phyloP scores from a whole-genome alignment of 2,329 filamentous ascomycete genomes.

The Fusarium tricinctum region DNA sequence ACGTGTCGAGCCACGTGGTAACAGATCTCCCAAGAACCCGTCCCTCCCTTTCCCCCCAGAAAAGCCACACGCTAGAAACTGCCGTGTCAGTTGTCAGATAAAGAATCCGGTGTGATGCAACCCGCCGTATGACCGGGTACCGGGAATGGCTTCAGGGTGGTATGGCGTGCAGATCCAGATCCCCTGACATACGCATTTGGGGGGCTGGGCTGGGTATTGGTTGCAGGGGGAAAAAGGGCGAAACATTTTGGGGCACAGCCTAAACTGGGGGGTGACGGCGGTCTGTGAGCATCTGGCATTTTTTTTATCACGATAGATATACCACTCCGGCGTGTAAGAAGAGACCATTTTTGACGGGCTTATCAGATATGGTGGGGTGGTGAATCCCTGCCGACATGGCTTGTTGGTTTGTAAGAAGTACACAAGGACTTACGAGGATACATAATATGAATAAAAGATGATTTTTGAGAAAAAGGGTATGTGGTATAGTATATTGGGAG shows the following conservation, averaged over 20 bases:
- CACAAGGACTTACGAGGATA: too few relatives aligned
- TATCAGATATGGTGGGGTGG: slow-evolving; percentile 28
- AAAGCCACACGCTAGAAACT: background rate
- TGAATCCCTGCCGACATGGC: slow-evolving; percentile 13
- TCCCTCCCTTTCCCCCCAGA: background rate
- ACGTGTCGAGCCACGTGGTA: slow-evolving; percentile 1
- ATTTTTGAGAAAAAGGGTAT: background rate
- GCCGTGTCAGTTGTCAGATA: background rate
- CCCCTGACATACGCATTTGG: background rate
- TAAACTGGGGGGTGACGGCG: slow-evolving; percentile 18
- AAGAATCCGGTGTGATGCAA: background rate
- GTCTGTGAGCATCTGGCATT: slow-evolving; percentile 1
- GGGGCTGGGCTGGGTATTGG: background rate
- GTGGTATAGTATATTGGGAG: fast-evolving
- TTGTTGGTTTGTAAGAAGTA: background rate
- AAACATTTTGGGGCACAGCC: slow-evolving; percentile 10
- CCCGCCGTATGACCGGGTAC: background rate
- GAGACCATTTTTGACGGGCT: slow-evolving; percentile 15
- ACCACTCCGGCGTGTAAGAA: slow-evolving; percentile 34
- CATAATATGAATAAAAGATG: background rate
- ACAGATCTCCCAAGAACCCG: background rate
- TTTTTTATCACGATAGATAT: slow-evolving; percentile 21
- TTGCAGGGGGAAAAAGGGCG: background rate
- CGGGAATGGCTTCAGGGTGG: slow-evolving; percentile 2
- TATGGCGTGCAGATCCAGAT: background rate